Conservation (phyloP, 2,329 filamentous ascomycete genomes). For the Westerdykella sp. region DNA sequence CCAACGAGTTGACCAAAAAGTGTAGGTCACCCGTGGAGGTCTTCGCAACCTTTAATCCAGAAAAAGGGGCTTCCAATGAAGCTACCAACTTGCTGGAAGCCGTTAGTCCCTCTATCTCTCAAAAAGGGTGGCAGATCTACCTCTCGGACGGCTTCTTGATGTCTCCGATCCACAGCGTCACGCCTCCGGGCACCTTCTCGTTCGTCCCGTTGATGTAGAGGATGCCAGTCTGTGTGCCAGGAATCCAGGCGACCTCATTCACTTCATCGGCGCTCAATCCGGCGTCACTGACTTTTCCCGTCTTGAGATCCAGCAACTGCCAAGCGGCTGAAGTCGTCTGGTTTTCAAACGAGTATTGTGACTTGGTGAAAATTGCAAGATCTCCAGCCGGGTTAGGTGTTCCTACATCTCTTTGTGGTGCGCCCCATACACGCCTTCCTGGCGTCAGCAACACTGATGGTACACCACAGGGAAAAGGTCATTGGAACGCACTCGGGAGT, state of each 20-base stretch:
- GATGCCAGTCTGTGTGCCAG: slow-evolving; percentile 44
- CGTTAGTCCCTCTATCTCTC: background rate
- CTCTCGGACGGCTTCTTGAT: slow-evolving; percentile 20
- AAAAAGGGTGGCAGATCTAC: slow-evolving; percentile 3
- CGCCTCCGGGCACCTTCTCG: slow-evolving; percentile 44
- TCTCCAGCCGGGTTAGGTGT: slow-evolving; percentile 61
- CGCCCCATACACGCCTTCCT: slow-evolving; percentile 52
- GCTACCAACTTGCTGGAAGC: slow-evolving; percentile 24
- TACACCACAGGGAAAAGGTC: background rate
- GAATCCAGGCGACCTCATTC: slow-evolving; percentile 31
- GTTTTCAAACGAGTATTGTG: slow-evolving; percentile 72
- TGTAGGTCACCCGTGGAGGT: slow-evolving; percentile 37
- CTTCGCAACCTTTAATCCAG: slow-evolving; percentile 45
- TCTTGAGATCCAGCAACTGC: slow-evolving; percentile 28
- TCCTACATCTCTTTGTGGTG: slow-evolving; percentile 64
- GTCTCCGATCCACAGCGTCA: slow-evolving; percentile 34
- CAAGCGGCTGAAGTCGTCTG: slow-evolving; percentile 58
- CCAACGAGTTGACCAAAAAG: slow-evolving; percentile 52
- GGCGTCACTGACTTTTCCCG: slow-evolving; percentile 27
- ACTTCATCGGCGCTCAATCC: slow-evolving; percentile 29
- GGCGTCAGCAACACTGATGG: slow-evolving; percentile 1
- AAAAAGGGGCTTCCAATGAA: slow-evolving; percentile 43
- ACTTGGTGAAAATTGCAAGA: slow-evolving; percentile 60
- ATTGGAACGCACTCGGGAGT: slow-evolving; percentile 29
- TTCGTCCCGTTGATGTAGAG: slow-evolving; percentile 60